Base-by-base conservation (phyloP, 108 stramenopile genomes). In the Chaetoceros muelleri region DNA sequence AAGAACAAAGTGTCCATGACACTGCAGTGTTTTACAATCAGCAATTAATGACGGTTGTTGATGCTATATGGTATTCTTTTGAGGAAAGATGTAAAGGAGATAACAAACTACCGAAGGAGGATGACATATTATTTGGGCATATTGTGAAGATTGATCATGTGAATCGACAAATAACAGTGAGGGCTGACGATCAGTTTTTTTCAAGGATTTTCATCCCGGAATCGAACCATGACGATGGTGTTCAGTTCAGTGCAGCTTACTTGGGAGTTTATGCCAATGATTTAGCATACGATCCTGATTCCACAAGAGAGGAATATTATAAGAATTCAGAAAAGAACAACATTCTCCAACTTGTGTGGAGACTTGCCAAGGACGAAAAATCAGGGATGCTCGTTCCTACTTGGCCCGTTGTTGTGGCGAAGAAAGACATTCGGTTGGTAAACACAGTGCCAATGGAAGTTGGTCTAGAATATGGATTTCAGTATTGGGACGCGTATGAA, bases 371-470 rank as follows among this genome's bases (percentile, higher is more conserved):
- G n/a, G 53, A 53, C 2, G 53, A 53, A 20, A 53, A 53, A 0
- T 44, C 30, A 19, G 53, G 53, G 0, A 44, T 40, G 40, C 20
- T 44, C 21, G 53, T 53, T 34, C 53, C 53, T 10, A 53, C 53
- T 1, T 53, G 53, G 53, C 53, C 53, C 20, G 53, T 53, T 53
- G 53, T 53, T 40, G 40, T 53, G 13, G 20, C 53, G 13, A 40
- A n/a, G 40, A 34, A 53, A 20, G 53, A 53, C n/a, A 3, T 53
- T 45, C 26, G 53, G 18, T 18, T 53, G 1, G n/a, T 53, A 20
- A 53, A 53, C 40, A 53, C 53, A 53, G 53, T 53, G 1, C 53
- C 53, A 20, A 53, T 53, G 53, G 53, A 53, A 53, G 53, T 53
- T n/a, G 53, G 53, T 18, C n/a, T 53, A 19, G 34, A 53, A 34